Conservation (phyloP, 1,284 basidiomycete species). For the Neolentinus lepideus region DNA sequence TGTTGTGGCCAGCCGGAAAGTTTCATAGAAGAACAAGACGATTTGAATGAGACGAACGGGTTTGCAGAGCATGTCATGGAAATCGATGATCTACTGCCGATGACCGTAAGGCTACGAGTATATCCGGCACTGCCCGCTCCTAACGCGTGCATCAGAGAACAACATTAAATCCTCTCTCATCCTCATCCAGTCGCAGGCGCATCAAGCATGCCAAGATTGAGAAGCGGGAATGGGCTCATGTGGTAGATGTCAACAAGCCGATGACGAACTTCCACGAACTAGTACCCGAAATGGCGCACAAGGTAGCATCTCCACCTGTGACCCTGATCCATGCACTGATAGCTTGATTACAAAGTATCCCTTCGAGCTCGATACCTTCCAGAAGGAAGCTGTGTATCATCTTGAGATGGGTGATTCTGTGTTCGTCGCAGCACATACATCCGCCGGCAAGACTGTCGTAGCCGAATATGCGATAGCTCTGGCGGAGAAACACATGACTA, state of each 20-base stretch:
- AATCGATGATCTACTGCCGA: conserved; percentile 79
- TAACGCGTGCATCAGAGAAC: conserved; percentile 23
- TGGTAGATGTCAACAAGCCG: conserved; percentile 88
- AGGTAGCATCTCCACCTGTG: conserved; percentile 34
- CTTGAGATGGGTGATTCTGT: conserved; percentile 97
- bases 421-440: conserved; percentile 98
- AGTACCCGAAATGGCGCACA: conserved; percentile 87
- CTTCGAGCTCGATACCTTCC: conserved; percentile 85
- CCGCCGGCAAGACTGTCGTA: conserved; percentile 99
- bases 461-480: conserved; percentile 98
- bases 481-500: conserved; percentile 97
- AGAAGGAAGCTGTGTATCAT: conserved; percentile 98
- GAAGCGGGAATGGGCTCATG: conserved; percentile 97
- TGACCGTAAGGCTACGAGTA: conserved; percentile 46
- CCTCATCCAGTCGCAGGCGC: conserved; percentile 26
- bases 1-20: conserved; percentile 13
- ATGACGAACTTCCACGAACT: conserved; percentile 85
- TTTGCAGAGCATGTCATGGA: conserved; percentile 28
- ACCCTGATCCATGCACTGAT: conserved; percentile 19
- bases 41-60: background rate
- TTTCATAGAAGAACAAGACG: conserved; percentile 3
- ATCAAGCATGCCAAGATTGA: conserved; percentile 38
- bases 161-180: conserved; percentile 43
- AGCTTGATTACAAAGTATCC: conserved; percentile 55
- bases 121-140: background rate